Evolutionary conservation across 2,329 filamentous ascomycete genomes (phyloP).

Genomic region (Ophiocordyceps australis): DNA sequence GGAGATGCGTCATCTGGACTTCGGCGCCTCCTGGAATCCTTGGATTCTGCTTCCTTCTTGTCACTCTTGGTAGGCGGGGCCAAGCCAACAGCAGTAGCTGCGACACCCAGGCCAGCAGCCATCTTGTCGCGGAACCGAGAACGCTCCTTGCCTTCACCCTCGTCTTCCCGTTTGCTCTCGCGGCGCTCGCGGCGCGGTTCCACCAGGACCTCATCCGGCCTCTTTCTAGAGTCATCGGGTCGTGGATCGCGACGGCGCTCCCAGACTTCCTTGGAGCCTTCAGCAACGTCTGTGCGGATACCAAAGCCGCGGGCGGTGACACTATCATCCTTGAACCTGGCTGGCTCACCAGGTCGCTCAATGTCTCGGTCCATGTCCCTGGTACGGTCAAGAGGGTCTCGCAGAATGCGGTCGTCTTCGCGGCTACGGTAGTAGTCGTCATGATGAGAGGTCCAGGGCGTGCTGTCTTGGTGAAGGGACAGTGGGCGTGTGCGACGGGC

Average conservation of each 20-base stretch:
- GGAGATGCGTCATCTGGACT: conserved; percentile 15
- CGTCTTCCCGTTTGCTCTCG: conserved; percentile 11
- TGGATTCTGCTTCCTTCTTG: conserved; percentile 15
- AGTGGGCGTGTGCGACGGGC: conserved; percentile 21
- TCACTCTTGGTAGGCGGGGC: conserved; percentile 18
- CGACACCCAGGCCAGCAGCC: conserved; percentile 25
- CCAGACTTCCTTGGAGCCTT: conserved; percentile 22
- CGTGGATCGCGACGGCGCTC: conserved; percentile 16
- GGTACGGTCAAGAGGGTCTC: conserved; percentile 20
- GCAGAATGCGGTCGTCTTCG: conserved; percentile 25
- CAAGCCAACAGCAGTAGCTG: conserved; percentile 28
- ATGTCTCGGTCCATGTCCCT: conserved; percentile 19
- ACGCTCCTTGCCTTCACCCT: conserved; percentile 20
- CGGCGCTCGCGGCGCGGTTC: conserved; percentile 12
- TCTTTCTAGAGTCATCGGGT: conserved; percentile 9
- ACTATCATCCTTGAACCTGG: conserved; percentile 25
- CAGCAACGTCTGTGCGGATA: conserved; percentile 22
- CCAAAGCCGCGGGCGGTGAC: conserved; percentile 31
- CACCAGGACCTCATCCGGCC: conserved; percentile 10
- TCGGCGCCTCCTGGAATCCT: conserved; percentile 10
- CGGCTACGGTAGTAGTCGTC: conserved; percentile 30
- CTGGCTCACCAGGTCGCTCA: conserved; percentile 9
- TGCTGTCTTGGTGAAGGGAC: conserved; percentile 33
- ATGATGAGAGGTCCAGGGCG: conserved; percentile 20
- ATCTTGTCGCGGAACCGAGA: conserved; percentile 28